Percentiles rank a stretch among this genome's conserved stretches.
Evolutionary conservation across 192 early-diverging fungal genomes (phyloP).

Genomic region (Gonapodya prolifera): DNA sequence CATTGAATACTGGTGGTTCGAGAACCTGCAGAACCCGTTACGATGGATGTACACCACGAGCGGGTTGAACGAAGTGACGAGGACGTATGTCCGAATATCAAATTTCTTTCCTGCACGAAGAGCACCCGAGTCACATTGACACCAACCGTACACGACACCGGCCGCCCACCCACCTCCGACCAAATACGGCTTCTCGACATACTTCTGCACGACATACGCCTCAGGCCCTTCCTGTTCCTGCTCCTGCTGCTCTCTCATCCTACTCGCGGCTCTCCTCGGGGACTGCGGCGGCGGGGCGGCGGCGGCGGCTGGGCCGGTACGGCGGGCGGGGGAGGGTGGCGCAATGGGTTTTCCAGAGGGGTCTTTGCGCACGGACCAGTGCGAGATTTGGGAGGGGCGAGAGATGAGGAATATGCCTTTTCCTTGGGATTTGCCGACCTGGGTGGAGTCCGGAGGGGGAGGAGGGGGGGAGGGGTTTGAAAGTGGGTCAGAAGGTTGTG

Average conservation of each 20-base stretch:
- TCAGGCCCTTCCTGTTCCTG: constrained; percentile 37
- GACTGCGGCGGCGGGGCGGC: too few species aligned
- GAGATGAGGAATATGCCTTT: constrained; percentile 58
- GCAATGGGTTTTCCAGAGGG: too few species aligned
- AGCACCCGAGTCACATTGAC: not conserved
- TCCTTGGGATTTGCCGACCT: constrained; percentile 51
- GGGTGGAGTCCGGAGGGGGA: too few species aligned
- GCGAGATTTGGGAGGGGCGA: too few species aligned
- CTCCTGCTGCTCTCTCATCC: too few species aligned
- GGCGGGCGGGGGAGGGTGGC: too few species aligned
- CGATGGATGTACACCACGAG: constrained; percentile 46
- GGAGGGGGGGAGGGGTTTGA: too few species aligned
- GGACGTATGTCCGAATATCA: constrained; percentile 44
- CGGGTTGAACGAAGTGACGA: constrained; percentile 47
- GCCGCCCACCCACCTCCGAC: constrained; percentile 32
- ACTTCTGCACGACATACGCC: constrained; percentile 50
- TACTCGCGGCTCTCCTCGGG: too few species aligned
- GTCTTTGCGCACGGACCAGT: too few species aligned
- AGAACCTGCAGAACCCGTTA: constrained; percentile 53
- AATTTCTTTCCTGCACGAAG: constrained; percentile 40
- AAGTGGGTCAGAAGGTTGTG: too few species aligned
- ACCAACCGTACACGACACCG: not conserved
- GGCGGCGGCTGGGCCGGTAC: too few species aligned
- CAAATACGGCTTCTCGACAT: constrained; percentile 48
- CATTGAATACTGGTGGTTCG: constrained; percentile 46